phyloP scores from a whole-genome alignment of 179 eudicot species.

The Carnegiea gigantea region DNA sequence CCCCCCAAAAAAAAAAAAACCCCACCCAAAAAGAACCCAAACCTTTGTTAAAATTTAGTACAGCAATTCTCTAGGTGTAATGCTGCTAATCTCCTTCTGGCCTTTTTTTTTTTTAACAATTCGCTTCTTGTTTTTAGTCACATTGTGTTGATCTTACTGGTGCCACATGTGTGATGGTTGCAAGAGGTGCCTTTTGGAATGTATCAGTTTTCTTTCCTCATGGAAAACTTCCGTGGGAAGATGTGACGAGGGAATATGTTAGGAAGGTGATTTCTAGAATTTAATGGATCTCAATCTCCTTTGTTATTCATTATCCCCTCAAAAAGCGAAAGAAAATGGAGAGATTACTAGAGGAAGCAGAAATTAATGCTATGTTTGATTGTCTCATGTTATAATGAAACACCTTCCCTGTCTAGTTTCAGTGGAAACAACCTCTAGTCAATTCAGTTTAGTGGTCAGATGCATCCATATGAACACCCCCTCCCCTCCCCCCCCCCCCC shows the following conservation, averaged over 20 bases:
- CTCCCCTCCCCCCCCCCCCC: too few relatives aligned
- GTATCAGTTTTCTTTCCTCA: slow-evolving; percentile 76
- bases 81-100: not conserved
- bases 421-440: too few relatives aligned
- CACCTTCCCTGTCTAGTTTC: too few relatives aligned
- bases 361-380: too few relatives aligned
- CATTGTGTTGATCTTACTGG: slow-evolving; percentile 41
- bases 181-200: slow-evolving; percentile 96
- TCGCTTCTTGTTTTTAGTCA: not conserved
- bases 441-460: too few relatives aligned
- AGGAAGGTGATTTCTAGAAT: slow-evolving; percentile 59
- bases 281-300: not conserved
- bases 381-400: too few relatives aligned
- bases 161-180: slow-evolving; percentile 93
- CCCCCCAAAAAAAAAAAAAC: too few relatives aligned
- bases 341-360: too few relatives aligned
- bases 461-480: too few relatives aligned
- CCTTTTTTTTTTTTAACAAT: not conserved
- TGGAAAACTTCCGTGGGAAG: slow-evolving; percentile 73
- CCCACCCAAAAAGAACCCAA: not conserved
- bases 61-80: not conserved
- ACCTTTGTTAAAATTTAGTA: not conserved
- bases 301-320: too few relatives aligned
- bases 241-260: slow-evolving; percentile 68
- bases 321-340: too few relatives aligned